Percentiles rank a stretch among this genome's conserved stretches.
Conservation (phyloP, 805 yeast species). For the Candida yuanshanica region DNA sequence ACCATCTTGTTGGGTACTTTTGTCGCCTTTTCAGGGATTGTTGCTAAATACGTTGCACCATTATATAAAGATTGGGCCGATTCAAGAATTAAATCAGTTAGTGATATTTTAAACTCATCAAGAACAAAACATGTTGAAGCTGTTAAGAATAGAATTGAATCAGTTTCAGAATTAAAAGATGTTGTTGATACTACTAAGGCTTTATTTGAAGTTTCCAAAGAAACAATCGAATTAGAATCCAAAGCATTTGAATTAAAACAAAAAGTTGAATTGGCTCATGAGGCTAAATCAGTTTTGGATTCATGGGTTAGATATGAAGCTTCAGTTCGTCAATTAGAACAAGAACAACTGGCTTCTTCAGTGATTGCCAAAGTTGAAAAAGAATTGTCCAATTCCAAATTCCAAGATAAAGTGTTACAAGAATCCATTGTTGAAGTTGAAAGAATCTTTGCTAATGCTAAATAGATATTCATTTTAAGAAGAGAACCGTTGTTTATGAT, state of each 20-base stretch:
- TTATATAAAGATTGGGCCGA: conserved; percentile 92
- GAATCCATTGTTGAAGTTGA: conserved; percentile 93
- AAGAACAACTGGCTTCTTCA: conserved; percentile 79
- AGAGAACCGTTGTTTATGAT: too few species aligned
- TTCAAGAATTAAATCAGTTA: conserved; percentile 74
- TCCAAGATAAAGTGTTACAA: conserved; percentile 86
- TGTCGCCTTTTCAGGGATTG: conserved; percentile 64
- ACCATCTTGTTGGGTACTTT: conserved; percentile 79
- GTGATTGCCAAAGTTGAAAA: conserved; percentile 86
- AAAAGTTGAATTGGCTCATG: conserved; percentile 75
- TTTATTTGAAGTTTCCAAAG: conserved; percentile 90
- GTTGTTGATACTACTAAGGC: conserved; percentile 89
- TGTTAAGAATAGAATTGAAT: conserved; percentile 84
- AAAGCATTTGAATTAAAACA: conserved; percentile 91
- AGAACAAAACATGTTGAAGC: conserved; percentile 89
- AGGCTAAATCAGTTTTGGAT: conserved; percentile 93
- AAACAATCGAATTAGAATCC: conserved; percentile 94
- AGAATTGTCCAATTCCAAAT: conserved; percentile 79
- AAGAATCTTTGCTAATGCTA: conserved; percentile 55
- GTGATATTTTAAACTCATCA: conserved; percentile 77
- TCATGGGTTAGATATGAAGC: conserved; percentile 99
- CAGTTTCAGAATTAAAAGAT: conserved; percentile 84
- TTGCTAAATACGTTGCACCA: conserved; percentile 89
- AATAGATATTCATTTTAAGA: conserved; percentile 10
- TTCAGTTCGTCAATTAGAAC: conserved; percentile 93